phyloP scores from a whole-genome alignment of 1,284 basidiomycete genomes.

The Ceratobasidium sp. region DNA sequence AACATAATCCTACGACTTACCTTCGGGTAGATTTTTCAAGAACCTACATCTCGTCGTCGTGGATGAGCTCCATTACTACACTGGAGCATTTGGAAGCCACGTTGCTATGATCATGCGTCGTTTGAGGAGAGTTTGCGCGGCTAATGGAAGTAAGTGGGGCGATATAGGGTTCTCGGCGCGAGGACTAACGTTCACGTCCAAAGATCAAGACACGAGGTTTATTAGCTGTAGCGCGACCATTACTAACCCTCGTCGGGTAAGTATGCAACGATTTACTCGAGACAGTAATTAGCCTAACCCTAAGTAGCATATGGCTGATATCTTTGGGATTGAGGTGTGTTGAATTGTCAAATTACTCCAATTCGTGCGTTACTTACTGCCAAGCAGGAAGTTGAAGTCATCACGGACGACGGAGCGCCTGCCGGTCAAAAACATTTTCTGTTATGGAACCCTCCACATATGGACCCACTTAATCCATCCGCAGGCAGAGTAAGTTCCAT shows the following conservation, averaged over 20 bases:
- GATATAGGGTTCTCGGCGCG: no score
- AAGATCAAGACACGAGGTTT: conserved; percentile 68
- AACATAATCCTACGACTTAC: not conserved
- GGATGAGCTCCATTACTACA: conserved; percentile 85
- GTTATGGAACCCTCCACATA: conserved; percentile 74
- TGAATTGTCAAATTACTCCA: not conserved
- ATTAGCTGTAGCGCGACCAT: conserved; percentile 92
- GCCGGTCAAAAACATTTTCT: conserved; percentile 78
- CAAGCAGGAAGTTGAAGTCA: conserved; percentile 63
- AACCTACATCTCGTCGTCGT: conserved; percentile 80
- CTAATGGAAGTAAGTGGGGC: conserved; percentile 73
- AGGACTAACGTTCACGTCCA: conserved; percentile 2
- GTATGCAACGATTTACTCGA: conserved; percentile 13
- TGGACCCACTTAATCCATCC: conserved; percentile 63
- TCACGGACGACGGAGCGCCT: conserved; percentile 84
- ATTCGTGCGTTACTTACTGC: not conserved
- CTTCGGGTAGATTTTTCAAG: conserved; percentile 63
- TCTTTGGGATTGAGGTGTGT: conserved; percentile 69
- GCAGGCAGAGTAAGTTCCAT: conserved; percentile 68
- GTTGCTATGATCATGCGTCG: conserved; percentile 79
- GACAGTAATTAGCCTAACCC: not conserved
- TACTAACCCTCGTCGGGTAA: conserved; percentile 64
- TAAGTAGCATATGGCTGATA: conserved; percentile 67
- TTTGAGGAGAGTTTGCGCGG: conserved; percentile 78
- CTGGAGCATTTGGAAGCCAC: conserved; percentile 74